Percentiles rank a stretch among this genome's conserved stretches.
Conservation (phyloP, 257 asterid genomes). For the Ajuga chamaepitys region DNA sequence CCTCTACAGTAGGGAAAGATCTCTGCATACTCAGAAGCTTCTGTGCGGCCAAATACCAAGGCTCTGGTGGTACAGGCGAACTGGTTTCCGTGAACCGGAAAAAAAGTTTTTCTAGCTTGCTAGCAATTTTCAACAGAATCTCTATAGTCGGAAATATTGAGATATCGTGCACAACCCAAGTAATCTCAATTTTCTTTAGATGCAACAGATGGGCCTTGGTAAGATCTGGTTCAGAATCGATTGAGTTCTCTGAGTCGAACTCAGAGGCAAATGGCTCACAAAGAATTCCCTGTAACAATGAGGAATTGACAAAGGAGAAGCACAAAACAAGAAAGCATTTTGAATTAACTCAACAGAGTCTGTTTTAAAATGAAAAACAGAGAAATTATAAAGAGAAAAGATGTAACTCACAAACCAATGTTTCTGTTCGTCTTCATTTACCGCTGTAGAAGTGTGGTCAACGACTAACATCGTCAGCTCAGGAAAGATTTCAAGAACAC, state of each 20-base stretch:
- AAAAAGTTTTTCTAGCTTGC: not conserved
- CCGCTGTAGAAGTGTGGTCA: not conserved
- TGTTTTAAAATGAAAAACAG: not conserved
- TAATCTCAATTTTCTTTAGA: not conserved
- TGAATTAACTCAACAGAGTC: not conserved
- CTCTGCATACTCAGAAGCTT: not conserved
- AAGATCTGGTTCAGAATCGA: not conserved
- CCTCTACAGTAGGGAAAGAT: not conserved
- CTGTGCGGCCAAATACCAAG: not conserved
- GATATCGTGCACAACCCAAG: not conserved
- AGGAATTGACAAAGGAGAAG: no score
- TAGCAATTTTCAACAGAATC: not conserved
- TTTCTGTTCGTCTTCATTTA: not conserved
- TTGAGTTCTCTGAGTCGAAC: not conserved
- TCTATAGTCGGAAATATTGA: not conserved
- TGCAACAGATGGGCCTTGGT: not conserved
- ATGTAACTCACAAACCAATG: not conserved
- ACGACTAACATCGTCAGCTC: not conserved
- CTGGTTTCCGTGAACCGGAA: not conserved
- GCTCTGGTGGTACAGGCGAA: not conserved
- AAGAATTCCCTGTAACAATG: not conserved
- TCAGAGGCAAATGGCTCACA: not conserved
- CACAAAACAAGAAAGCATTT: no score
- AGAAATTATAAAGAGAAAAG: not conserved
- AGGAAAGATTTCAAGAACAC: not conserved